Base-by-base conservation (phyloP, 2,329 filamentous ascomycete genomes). In the Alternaria triticimaculans region DNA sequence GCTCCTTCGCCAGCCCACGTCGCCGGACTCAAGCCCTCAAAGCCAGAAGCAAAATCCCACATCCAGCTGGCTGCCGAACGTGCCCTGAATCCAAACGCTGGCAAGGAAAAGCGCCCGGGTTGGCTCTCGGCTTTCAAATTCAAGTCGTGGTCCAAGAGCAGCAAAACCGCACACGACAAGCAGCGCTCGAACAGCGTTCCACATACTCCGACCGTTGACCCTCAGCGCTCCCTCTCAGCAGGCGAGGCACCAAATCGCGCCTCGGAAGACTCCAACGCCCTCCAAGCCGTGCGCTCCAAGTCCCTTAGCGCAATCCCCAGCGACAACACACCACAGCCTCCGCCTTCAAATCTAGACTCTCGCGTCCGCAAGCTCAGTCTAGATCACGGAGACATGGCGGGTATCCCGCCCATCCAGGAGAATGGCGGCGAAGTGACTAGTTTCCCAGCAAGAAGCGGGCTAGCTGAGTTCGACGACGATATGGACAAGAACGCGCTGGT, bases 211-310 rank as follows among this genome's bases (percentile, higher is more conserved):
- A 64, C 67, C n/a, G 25, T 64, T 20, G 71, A 76, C 23, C 67
- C 72, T 1, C 69, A 71, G 20, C 76, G 76, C 46, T 78, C 77
- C 3, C 63, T 78, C 1, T 79, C 77, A 0, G 71, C 69, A 56
- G 63, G 63, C 43, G 46, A 67, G 48, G 49, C 56, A n/a, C 49
- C 63, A 20, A 20, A 37, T 28, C 58, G 44, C 15, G 15, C 50
- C 23, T 59, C 64, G 8, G 67, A 74, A 26, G 68, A 71, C 5
- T 44, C 26, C 7, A 72, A 72, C 23, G 55, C 51, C 7, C 70
- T 80, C 1, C 67, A 72, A 48, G 70, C 74, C 12, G 66, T 75
- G 18, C 73, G 78, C 15, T 79, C 78, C 10, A 78, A 80, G 51
- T 78, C 76, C 4, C 65, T 80, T 14, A 74, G 75, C 20, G 76